These are phyloP conservation scores for Lasiodiplodia theobromae DNA, from an alignment of 2,329 filamentous ascomycete species.

Conservation along the genomic window DNA sequence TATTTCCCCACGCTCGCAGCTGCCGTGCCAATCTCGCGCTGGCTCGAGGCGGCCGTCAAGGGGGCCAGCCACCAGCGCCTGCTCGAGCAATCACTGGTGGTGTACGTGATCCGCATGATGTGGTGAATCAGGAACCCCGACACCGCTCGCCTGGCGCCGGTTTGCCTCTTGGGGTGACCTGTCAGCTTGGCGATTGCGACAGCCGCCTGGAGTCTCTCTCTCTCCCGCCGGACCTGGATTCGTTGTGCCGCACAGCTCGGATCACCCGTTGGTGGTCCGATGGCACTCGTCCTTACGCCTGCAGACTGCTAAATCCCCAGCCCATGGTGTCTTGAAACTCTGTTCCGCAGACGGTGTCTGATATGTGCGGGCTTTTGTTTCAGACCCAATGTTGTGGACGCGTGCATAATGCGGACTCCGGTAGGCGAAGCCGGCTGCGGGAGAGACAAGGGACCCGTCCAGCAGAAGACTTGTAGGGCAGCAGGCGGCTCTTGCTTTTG, in stretches of 20 bases:
- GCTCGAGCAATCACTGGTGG: conserved; percentile 22
- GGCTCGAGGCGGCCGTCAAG: conserved; percentile 3
- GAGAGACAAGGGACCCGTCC: conserved; percentile 13
- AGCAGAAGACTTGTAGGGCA: conserved; percentile 1
- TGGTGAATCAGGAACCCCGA: conserved; percentile 23
- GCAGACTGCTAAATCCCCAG: conserved; percentile 1
- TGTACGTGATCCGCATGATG: conserved; percentile 21
- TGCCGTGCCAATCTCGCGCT: conserved; percentile 4
- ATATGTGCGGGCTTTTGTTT: conserved; percentile 17
- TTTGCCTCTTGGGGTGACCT: conserved; percentile 19
- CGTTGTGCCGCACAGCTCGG: conserved; percentile 14
- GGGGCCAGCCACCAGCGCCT: conserved; percentile 21
- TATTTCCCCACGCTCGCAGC: conserved; percentile 23
- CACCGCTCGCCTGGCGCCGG: conserved; percentile 22
- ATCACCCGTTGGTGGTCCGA: conserved; percentile 24
- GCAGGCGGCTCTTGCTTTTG: conserved; percentile 20
- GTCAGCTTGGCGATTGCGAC: conserved; percentile 23
- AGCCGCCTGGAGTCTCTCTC: conserved; percentile 14
- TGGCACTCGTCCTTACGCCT: background rate
- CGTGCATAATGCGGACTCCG: conserved; percentile 1
- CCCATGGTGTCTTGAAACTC: conserved; percentile 11
- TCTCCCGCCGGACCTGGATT: conserved; percentile 20
- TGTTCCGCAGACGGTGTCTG: conserved; percentile 15
- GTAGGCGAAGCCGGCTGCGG: background rate
- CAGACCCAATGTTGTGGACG: conserved; percentile 10